Conservation (phyloP, 2,329 filamentous ascomycete genomes). For the Cyphellophora europaea region DNA sequence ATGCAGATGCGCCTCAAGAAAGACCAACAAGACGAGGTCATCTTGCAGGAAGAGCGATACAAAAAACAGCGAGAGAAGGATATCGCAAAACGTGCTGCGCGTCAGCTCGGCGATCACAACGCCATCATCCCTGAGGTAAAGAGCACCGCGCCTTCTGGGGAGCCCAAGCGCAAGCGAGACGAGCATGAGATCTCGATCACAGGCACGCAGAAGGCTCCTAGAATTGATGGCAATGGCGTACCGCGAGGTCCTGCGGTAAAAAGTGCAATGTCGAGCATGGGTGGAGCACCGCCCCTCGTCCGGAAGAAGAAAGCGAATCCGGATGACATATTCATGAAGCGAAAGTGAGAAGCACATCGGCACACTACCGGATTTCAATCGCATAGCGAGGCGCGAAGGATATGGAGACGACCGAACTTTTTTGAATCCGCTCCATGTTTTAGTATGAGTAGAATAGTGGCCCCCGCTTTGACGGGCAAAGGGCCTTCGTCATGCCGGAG, state of each 20-base stretch:
- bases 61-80: conserved; percentile 24
- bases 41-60: conserved; percentile 28
- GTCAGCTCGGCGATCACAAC: conserved; percentile 35
- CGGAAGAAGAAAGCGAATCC: conserved; percentile 15
- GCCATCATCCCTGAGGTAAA: conserved; percentile 30
- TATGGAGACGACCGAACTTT: too few species aligned
- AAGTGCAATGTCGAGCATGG: conserved; percentile 1
- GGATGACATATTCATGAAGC: conserved; percentile 14
- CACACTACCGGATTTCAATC: too few species aligned
- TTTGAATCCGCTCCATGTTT: too few species aligned
- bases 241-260: conserved; percentile 2
- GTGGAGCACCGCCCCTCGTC: conserved; percentile 6
- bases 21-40: conserved; percentile 26
- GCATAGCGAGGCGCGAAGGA: too few species aligned
- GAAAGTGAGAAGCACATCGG: conserved; percentile 6
- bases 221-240: neutral
- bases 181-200: conserved; percentile 4
- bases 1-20: conserved; percentile 26
- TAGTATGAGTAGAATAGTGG: too few species aligned
- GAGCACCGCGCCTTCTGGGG: conserved; percentile 9
- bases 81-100: conserved; percentile 28
- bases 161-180: conserved; percentile 17
- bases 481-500: too few species aligned
- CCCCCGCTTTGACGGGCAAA: too few species aligned
- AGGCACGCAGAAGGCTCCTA: conserved; percentile 5